These are phyloP conservation scores for Pyrenophora tritici-repentis DNA, from an alignment of 2,329 filamentous ascomycete genomes.

Conservation along the genomic window DNA sequence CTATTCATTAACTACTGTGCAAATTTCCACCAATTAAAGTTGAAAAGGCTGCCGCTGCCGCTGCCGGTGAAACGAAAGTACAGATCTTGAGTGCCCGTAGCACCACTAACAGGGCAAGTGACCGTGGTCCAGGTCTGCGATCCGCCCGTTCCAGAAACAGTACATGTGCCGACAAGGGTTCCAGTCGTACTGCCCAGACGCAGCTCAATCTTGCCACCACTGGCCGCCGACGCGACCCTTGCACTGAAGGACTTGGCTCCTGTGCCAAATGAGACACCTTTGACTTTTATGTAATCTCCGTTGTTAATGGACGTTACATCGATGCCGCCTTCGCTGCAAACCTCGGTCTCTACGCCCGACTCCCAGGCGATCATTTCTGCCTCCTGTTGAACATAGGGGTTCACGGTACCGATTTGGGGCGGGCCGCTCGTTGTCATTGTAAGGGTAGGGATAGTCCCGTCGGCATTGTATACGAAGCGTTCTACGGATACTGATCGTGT, in stretches of 20 bases:
- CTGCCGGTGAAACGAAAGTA: constrained; percentile 21
- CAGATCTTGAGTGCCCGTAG: constrained; percentile 20
- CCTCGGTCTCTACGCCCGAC: constrained; percentile 18
- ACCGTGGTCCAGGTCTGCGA: constrained; percentile 18
- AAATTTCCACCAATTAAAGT: constrained; percentile 25
- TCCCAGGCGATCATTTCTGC: constrained; percentile 20
- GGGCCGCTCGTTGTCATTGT: constrained; percentile 18
- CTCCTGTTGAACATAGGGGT: constrained; percentile 18
- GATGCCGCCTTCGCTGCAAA: constrained; percentile 22
- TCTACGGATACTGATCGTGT: constrained; percentile 20
- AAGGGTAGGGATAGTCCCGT: constrained; percentile 24
- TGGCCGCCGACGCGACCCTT: constrained; percentile 13
- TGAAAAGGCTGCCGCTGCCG: constrained; percentile 14
- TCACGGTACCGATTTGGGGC: constrained; percentile 20
- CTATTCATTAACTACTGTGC: neutral
- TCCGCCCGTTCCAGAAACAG: constrained; percentile 14
- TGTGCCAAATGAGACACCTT: constrained; percentile 20
- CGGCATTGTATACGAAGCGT: constrained; percentile 19
- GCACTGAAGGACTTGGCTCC: constrained; percentile 19
- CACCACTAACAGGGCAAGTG: constrained; percentile 18
- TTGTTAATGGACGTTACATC: constrained; percentile 19
- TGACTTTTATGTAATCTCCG: constrained; percentile 22
- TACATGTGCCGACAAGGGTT: constrained; percentile 20
- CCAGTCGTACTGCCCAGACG: constrained; percentile 17
- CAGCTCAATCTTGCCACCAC: constrained; percentile 22